Evolutionary conservation across 2,329 filamentous ascomycete genomes (phyloP), one percentile per base, ranked within the genome.

Genomic region (Monilinia laxa): DNA sequence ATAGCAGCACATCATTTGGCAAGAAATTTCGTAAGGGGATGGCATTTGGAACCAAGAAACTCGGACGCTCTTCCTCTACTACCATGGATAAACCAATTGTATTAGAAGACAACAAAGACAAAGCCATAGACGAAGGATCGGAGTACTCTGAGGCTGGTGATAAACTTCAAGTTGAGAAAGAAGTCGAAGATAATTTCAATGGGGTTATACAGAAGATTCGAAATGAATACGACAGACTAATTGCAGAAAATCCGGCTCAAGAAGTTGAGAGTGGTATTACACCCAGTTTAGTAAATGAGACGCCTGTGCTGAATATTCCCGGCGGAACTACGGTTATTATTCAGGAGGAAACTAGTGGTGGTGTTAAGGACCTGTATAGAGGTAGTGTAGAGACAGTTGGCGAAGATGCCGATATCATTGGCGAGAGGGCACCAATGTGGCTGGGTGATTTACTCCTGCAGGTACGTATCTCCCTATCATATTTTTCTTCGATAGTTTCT

Each of bases 371-470:
- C 80, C 81, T 98, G 14, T 99, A 97, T 76, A 86, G 95, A 74
- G 94, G 95, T 38, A 96, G 90, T 3, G 91, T 98, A 3, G 90
- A 87, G 66, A 87, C 86, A 10, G 84, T 96, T 5, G 90, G 90
- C 1, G 82, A 85, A 57, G 91, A 96, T 73, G 89, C 89, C 25
- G 92, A 96, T 77, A 80, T 89, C 25, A 89, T 99, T 63, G 93
- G 98, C 79, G 90, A 92, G 74, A 86, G 89, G 52, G 93, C 90
- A 7, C 94, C 95, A 1, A 90, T 91, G 82, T 99, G 95, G 95
- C 83, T 99, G 9, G 93, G 91, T 18, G 93, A 98, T 70, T 85
- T 97, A 47, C 81, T 99, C 18, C 81, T 99, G 57, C 82, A 83
- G 73, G 87, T 89, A 79, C 72, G 80, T 72, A 47, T 65, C 18